Base-by-base conservation (phyloP, 164 flowering plant species). In the Tinospora cordifolia region DNA sequence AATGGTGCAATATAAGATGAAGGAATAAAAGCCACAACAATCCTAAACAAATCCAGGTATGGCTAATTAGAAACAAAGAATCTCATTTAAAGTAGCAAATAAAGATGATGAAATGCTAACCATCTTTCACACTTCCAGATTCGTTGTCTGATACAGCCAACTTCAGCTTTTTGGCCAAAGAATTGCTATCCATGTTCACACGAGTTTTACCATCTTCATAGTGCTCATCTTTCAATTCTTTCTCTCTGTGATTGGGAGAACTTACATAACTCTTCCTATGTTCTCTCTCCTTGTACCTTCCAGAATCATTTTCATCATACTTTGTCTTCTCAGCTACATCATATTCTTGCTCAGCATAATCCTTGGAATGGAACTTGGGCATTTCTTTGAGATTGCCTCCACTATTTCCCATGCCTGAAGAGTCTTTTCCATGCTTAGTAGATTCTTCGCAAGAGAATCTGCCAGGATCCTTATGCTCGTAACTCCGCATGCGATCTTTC, bases 121-220 rank as follows among this genome's bases (percentile, higher is more conserved):
- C 85, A 79, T 74, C 80, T 67, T 81, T 80, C 21, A 66, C 79
- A 62, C 62, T 8, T 47, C 71, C 71, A 72, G 65, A 15, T 30
- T 65, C 77, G 75, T 66, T 75, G n/a, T 71, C 84, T 7, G 71
- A 72, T 75, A 79, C 70, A 34, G 71, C 62, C 76, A 46, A 24
- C 27, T 84, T 89, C 10, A 76, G 74, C 75, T 80, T 90, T 70
- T 90, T 91, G 27, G 81, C 74, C 17, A 73, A 70, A 68, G 84
- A 76, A 40, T 78, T 85, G 65, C 76, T 66, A 74, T 71, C 79
- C 73, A 76, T 79, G 72, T 69, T 75, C 12, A 40, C 21, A n/a
- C 24, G 51, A 64, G 22, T 47, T 58, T 36, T 38, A 75, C 79
- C 79, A 69, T 78, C 87, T 49, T 73, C 75, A 67, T 14, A 73